Conservation (phyloP, 148 eudicot species). For the Chenopodium quinoa region DNA sequence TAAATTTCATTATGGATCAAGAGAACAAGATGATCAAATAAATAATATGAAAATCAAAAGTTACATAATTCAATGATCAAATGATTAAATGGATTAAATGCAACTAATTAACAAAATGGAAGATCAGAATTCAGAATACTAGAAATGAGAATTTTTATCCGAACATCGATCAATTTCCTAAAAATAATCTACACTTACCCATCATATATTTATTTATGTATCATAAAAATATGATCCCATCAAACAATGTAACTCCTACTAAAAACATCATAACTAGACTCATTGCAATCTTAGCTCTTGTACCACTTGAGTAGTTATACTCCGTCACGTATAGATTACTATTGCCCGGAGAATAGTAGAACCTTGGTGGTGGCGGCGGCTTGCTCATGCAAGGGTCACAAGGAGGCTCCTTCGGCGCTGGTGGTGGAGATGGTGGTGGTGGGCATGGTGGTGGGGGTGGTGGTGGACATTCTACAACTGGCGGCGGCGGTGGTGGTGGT, state of each 20-base stretch:
- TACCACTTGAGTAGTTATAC: constrained; percentile 19
- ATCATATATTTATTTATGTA: neutral
- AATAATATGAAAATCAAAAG: constrained; percentile 1
- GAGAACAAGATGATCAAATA: neutral
- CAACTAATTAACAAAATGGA: neutral
- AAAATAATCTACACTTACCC: constrained; percentile 18
- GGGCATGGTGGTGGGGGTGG: constrained; percentile 36
- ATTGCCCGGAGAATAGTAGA: constrained; percentile 29
- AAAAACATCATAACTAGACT: constrained; percentile 6
- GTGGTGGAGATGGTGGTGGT: constrained; percentile 31
- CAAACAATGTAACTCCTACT: constrained; percentile 18
- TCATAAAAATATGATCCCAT: constrained; percentile 19
- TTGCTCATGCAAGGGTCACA: constrained; percentile 21
- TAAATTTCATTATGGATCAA: neutral
- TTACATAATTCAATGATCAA: constrained; percentile 18
- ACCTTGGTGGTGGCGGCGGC: constrained; percentile 35
- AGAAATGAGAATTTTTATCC: neutral
- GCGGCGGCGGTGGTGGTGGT: constrained; percentile 11
- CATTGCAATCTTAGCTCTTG: constrained; percentile 2
- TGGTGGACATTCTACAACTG: constrained; percentile 24
- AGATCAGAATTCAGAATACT: neutral
- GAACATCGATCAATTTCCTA: constrained; percentile 16
- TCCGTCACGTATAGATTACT: constrained; percentile 27
- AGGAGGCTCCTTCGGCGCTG: constrained; percentile 29
- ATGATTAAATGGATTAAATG: neutral